A percentile compares a stretch with the other conserved stretches of the same genome.
phyloP scores from a whole-genome alignment of 371 early-diverging fungal species.

The Fennellomyces sp. region DNA sequence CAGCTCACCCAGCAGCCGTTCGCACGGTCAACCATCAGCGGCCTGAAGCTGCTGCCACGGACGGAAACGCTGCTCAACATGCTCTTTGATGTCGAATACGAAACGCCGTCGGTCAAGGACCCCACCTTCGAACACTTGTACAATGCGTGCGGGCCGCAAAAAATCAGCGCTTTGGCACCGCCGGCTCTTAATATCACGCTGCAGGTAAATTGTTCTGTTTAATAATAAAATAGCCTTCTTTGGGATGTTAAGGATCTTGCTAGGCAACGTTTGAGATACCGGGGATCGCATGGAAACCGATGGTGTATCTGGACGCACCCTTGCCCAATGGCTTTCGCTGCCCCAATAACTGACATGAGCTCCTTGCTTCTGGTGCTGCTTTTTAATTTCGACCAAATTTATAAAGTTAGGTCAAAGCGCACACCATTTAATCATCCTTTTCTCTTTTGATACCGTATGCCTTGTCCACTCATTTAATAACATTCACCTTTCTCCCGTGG shows the following conservation, averaged over 20 bases:
- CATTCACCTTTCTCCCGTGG: background rate
- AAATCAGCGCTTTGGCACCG: constrained; percentile 11
- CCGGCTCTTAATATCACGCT: constrained; percentile 27
- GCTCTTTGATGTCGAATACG: constrained; percentile 18
- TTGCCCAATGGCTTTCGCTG: constrained; percentile 33
- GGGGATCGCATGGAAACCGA: constrained; percentile 41
- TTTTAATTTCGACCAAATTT: background rate
- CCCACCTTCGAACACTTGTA: constrained; percentile 30
- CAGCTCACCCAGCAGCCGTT: constrained; percentile 16
- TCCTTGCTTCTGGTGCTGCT: background rate
- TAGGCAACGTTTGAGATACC: constrained; percentile 37
- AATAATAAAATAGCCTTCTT: background rate
- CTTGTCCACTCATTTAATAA: background rate
- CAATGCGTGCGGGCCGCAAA: constrained; percentile 30
- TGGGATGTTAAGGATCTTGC: background rate
- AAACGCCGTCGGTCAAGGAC: constrained; percentile 15
- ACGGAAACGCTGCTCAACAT: constrained; percentile 5
- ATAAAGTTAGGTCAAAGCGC: too few species aligned
- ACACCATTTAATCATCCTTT: background rate
- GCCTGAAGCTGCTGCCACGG: constrained; percentile 8
- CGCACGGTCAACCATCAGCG: constrained; percentile 3
- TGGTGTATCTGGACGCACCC: constrained; percentile 19
- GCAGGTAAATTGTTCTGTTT: constrained; percentile 12
- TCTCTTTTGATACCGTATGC: background rate
- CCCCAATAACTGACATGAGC: constrained; percentile 15